These are phyloP conservation scores for Ogataea pini DNA, from an alignment of 805 yeast genomes.

Conservation along the genomic window DNA sequence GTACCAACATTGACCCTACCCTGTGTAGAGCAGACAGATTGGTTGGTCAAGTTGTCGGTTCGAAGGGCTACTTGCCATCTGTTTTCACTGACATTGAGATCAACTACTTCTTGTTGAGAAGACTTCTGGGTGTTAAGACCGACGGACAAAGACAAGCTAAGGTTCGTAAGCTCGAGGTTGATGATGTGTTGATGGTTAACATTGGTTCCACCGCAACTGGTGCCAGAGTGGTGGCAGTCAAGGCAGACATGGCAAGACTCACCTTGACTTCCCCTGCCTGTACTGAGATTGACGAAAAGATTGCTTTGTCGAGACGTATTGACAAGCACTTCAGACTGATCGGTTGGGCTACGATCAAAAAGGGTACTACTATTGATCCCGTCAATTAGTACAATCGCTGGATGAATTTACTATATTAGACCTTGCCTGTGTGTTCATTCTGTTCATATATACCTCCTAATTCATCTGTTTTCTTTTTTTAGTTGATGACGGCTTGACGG, in stretches of 20 bases:
- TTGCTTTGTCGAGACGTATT: constrained; percentile 97
- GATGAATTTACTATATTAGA: constrained; percentile 7
- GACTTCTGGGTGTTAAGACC: constrained; percentile 97
- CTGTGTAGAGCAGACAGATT: constrained; percentile 98
- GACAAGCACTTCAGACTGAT: constrained; percentile 99
- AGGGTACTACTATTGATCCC: constrained; percentile 88
- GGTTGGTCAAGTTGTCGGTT: constrained; percentile 99
- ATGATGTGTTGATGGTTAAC: constrained; percentile 97
- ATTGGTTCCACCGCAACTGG: constrained; percentile 99
- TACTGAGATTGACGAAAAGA: constrained; percentile 97
- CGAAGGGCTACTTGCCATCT: constrained; percentile 92
- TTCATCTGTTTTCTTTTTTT: constrained; percentile 1
- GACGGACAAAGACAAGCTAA: constrained; percentile 97
- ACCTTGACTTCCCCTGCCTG: constrained; percentile 97
- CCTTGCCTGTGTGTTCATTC: constrained; percentile 6
- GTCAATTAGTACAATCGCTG: constrained; percentile 40
- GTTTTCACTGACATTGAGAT: constrained; percentile 97
- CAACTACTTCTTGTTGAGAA: constrained; percentile 93
- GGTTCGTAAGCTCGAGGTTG: constrained; percentile 90
- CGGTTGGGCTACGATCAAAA: constrained; percentile 99
- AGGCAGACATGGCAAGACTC: constrained; percentile 99
- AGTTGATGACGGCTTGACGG: constrained; percentile 7
- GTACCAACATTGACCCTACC: constrained; percentile 98
- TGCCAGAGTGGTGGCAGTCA: constrained; percentile 96
- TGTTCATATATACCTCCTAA: constrained; percentile 7